Percentiles rank a stretch among this genome's conserved stretches.
phyloP scores from a whole-genome alignment of 257 asterid species.

The Echium plantagineum region DNA sequence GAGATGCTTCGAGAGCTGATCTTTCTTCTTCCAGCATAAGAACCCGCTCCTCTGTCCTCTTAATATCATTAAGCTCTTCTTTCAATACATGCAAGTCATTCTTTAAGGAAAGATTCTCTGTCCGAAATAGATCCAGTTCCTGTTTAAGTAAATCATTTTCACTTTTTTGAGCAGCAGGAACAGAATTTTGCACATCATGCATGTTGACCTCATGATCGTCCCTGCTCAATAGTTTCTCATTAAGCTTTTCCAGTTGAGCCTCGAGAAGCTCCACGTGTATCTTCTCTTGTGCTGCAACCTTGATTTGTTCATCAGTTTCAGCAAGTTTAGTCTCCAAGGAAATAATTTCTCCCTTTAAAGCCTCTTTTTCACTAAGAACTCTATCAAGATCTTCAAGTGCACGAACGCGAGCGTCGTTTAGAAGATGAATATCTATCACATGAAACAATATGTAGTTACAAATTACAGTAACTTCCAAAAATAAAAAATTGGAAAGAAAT shows the following conservation, averaged over 20 bases:
- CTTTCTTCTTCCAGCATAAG: slow-evolving; percentile 66
- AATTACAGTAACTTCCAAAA: not conserved
- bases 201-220: slow-evolving; percentile 19
- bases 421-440: slow-evolving; percentile 58
- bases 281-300: slow-evolving; percentile 76
- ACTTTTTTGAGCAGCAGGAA: slow-evolving; percentile 25
- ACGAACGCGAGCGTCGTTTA: slow-evolving; percentile 69
- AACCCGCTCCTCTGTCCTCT: slow-evolving; percentile 52
- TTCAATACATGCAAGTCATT: slow-evolving; percentile 54
- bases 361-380: slow-evolving; percentile 61
- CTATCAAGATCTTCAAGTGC: slow-evolving; percentile 68
- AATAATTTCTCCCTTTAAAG: slow-evolving; percentile 69
- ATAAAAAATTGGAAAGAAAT: slow-evolving; percentile 5
- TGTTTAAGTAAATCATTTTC: slow-evolving; percentile 31
- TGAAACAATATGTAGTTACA: not conserved
- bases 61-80: slow-evolving; percentile 43
- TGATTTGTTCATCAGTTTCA: slow-evolving; percentile 79
- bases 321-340: slow-evolving; percentile 67
- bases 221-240: slow-evolving; percentile 42
- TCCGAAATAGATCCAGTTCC: slow-evolving; percentile 47
- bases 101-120: slow-evolving; percentile 58
- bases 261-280: slow-evolving; percentile 56
- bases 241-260: slow-evolving; percentile 64
- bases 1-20: slow-evolving; percentile 41
- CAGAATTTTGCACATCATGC: slow-evolving; percentile 21